phyloP scores from a whole-genome alignment of 2,329 filamentous ascomycete genomes.

The Phoma herbarum region DNA sequence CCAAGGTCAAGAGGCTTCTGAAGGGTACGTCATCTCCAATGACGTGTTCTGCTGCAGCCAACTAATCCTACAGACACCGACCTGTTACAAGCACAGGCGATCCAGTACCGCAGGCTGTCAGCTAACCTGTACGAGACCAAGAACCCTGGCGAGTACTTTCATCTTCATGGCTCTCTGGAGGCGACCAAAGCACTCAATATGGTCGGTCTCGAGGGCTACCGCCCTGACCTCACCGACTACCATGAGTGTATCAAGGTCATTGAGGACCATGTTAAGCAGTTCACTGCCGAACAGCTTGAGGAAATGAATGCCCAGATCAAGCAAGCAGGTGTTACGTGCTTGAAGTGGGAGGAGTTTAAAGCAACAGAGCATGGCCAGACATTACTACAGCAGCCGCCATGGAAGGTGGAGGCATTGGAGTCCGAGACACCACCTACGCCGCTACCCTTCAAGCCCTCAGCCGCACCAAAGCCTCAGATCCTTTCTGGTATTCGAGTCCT shows the following conservation, averaged over 20 bases:
- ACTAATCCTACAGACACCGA: constrained; percentile 69
- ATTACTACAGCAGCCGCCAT: constrained; percentile 54
- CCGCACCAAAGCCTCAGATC: constrained; percentile 45
- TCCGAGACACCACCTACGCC: constrained; percentile 59
- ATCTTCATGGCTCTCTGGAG: constrained; percentile 78
- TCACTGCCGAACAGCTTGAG: constrained; percentile 52
- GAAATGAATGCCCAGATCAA: constrained; percentile 53
- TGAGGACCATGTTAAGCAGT: constrained; percentile 54
- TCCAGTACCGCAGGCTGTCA: constrained; percentile 74
- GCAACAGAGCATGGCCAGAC: constrained; percentile 53
- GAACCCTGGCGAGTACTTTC: constrained; percentile 72
- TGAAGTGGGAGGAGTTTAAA: constrained; percentile 54
- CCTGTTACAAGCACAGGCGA: constrained; percentile 73
- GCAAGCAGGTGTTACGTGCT: constrained; percentile 54
- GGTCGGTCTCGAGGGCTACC: constrained; percentile 71
- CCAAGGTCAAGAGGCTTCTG: constrained; percentile 58
- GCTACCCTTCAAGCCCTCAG: constrained; percentile 55
- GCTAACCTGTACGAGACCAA: constrained; percentile 76
- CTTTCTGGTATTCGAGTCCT: constrained; percentile 74
- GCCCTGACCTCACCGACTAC: constrained; percentile 65
- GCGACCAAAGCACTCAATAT: constrained; percentile 74
- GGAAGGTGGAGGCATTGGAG: constrained; percentile 62
- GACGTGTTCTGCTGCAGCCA: constrained; percentile 7
- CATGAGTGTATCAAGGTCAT: constrained; percentile 53
- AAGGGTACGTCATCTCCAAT: constrained; percentile 44